phyloP scores from a whole-genome alignment of 2,329 filamentous ascomycete genomes.

The Colletotrichum cereale region DNA sequence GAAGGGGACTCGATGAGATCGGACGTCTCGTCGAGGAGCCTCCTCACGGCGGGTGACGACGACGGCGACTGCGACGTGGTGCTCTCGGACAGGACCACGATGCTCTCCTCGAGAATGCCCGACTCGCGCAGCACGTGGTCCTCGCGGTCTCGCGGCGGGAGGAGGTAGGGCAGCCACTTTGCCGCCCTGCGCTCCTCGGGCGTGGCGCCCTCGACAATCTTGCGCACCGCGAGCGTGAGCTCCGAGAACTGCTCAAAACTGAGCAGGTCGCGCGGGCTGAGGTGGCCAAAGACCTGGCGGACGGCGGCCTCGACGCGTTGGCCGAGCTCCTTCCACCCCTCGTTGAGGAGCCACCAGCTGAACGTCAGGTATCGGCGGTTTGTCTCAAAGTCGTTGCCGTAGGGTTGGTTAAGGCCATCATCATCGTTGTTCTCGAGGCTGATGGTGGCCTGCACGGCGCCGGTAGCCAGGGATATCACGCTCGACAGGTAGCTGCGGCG shows the following conservation, averaged over 20 bases:
- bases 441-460: conserved; percentile 80
- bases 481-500: conserved; percentile 96
- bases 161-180: conserved; percentile 86
- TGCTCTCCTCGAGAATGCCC: conserved; percentile 74
- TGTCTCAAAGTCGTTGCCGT: conserved; percentile 95
- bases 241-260: conserved; percentile 84
- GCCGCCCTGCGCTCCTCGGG: conserved; percentile 54
- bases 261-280: conserved; percentile 91
- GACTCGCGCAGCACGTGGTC: conserved; percentile 87
- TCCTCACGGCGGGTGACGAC: conserved; percentile 75
- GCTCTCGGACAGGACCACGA: conserved; percentile 50
- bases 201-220: conserved; percentile 79
- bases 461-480: conserved; percentile 89
- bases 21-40: conserved; percentile 93
- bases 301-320: conserved; percentile 87
- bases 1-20: conserved; percentile 95
- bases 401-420: conserved; percentile 82
- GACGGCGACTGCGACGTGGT: conserved; percentile 54
- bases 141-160: conserved; percentile 84
- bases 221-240: conserved; percentile 85
- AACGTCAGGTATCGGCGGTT: conserved; percentile 96
- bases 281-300: conserved; percentile 86
- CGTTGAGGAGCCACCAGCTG: conserved; percentile 97
- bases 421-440: conserved; percentile 94
- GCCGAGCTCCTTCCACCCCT: conserved; percentile 87